Evolutionary conservation across 2,329 filamentous ascomycete genomes (phyloP), one percentile per base, ranked within the genome.

Genomic region (Rasamsonia emersonii): DNA sequence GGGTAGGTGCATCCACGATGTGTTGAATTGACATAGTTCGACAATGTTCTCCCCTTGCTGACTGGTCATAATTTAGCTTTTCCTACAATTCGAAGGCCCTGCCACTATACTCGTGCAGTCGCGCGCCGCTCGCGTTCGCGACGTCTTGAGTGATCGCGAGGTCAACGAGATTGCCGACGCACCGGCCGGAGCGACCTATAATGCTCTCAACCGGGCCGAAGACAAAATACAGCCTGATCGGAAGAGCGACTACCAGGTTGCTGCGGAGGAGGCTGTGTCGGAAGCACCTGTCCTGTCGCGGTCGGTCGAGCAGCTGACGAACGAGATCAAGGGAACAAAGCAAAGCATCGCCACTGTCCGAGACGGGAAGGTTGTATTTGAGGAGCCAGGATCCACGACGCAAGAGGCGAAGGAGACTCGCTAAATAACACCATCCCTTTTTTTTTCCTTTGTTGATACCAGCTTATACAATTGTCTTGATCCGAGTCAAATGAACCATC

Each of bases 121-220:
- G 32, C 77, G 89, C n/a, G 86, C 79, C 9, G 75, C 84, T 14
- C 72, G 82, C 10, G 64, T 93, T 25, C 77, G 75, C 32, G 89
- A 98, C 43, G 74, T 83, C 3, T 66, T 98, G 43, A 84, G 79
- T 4, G 68, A 71, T 17, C 73, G 79, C 30, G 80, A 98, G 44
- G 75, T 96, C 35, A 88, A 93, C 45, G 91, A 96, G 61, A 83
- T 95, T 39, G 89, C 89, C 1, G 81, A 88, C 51, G 69, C 78
- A 4, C 82, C 86, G 18, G 75, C 85, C 0, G 89, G 88, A 1
- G 69, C 71, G 2, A 71, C 83, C 0, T 65, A 75, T 2, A 65
- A 74, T 20, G 77, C 77, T 2, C 57, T 80, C 7, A 71, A 50
- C 18, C 20, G 39, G 10, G 21, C 30, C 15, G 40, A 42, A 13